Evolutionary conservation across 2,329 filamentous ascomycete genomes (phyloP).

Genomic region (Colletotrichum lupini): DNA sequence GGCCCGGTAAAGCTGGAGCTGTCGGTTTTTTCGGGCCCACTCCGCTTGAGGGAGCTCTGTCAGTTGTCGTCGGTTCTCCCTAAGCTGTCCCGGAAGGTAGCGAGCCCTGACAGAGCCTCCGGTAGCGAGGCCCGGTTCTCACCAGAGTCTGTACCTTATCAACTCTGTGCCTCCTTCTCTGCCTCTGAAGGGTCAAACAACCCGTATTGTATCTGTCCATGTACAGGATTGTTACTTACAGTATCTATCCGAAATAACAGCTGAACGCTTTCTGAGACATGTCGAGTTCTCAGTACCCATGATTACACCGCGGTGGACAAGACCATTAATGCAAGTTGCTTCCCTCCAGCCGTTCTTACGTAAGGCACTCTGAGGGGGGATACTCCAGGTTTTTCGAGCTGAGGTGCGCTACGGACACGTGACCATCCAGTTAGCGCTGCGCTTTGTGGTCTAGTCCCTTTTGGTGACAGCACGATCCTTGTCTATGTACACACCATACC

Average conservation of each 20-base stretch:
- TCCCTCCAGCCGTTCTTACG: not conserved
- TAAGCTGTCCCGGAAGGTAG: not conserved
- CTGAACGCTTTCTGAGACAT: too few relatives aligned
- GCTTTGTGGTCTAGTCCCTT: not conserved
- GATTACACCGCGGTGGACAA: too few relatives aligned
- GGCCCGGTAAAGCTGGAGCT: conserved; percentile 32
- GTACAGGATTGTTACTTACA: too few relatives aligned
- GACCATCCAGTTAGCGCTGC: not conserved
- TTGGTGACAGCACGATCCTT: not conserved
- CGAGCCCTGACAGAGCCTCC: not conserved
- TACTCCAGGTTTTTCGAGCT: not conserved
- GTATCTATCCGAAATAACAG: too few relatives aligned
- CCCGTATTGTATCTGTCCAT: too few relatives aligned
- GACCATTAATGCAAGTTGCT: too few relatives aligned
- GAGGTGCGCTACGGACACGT: not conserved
- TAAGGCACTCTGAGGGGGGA: not conserved
- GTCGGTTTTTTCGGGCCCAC: conserved; percentile 26
- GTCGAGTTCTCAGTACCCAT: too few relatives aligned
- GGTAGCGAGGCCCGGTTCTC: not conserved
- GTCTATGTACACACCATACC: conserved; percentile 1
- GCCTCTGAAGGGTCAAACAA: too few relatives aligned
- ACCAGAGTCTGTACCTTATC: too few relatives aligned
- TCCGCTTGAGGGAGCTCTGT: conserved; percentile 16
- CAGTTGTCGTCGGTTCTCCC: not conserved
- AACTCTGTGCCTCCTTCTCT: too few relatives aligned